Evolutionary conservation across 1,284 basidiomycete genomes (phyloP).

Genomic region (Lentinula novae-zelandiae): DNA sequence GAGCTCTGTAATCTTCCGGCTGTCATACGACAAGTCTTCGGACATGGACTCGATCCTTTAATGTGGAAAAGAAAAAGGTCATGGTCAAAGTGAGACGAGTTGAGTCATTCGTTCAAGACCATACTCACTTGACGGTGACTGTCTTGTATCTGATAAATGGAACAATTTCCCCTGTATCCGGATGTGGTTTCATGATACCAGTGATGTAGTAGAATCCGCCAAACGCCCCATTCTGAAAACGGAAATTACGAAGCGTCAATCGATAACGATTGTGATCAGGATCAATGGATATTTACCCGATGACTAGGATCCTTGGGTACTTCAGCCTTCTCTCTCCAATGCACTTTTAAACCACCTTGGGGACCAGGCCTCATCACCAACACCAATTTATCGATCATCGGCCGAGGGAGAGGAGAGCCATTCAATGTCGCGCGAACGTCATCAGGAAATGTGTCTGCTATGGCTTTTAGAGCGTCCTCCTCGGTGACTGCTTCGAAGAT

Average conservation of each 20-base stretch:
- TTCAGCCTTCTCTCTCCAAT: slow-evolving; percentile 47
- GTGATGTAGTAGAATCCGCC: slow-evolving; percentile 50
- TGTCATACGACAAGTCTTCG: slow-evolving; percentile 34
- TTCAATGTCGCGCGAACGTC: slow-evolving; percentile 41
- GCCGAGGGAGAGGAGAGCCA: slow-evolving; percentile 36
- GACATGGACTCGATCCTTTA: slow-evolving; percentile 46
- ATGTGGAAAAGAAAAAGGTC: background rate
- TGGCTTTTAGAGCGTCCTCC: slow-evolving; percentile 38
- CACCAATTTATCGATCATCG: slow-evolving; percentile 41
- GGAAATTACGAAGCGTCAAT: background rate
- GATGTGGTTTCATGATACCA: slow-evolving; percentile 39
- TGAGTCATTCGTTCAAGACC: background rate
- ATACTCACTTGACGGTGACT: slow-evolving; percentile 46
- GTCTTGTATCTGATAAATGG: slow-evolving; percentile 49
- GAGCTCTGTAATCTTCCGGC: slow-evolving; percentile 45
- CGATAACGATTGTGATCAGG: background rate
- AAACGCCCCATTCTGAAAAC: slow-evolving; percentile 41
- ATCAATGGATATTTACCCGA: slow-evolving; percentile 30
- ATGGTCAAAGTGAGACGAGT: background rate
- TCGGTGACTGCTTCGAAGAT: slow-evolving; percentile 51
- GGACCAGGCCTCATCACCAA: slow-evolving; percentile 40
- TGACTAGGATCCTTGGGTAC: slow-evolving; percentile 38
- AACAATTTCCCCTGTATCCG: slow-evolving; percentile 29
- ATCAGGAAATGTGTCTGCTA: slow-evolving; percentile 44
- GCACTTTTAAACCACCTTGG: slow-evolving; percentile 36